Evolutionary conservation across 768 basidiomycete species (phyloP).

Genomic region (Polyporus arcularius): DNA sequence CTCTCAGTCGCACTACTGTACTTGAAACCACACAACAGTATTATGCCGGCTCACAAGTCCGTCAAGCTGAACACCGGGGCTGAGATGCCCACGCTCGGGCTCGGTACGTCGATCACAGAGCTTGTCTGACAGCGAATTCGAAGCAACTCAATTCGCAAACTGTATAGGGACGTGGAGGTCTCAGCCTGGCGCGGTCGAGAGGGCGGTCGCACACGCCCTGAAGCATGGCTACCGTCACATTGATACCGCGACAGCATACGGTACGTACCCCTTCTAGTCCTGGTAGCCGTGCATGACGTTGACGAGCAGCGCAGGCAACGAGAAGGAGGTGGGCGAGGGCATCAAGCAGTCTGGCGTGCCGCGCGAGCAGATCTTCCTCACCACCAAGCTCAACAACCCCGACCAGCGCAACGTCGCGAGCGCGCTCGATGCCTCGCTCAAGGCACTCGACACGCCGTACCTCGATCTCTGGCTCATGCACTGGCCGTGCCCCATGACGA

Average conservation of each 20-base stretch:
- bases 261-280: slow-evolving; percentile 17
- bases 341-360: slow-evolving; percentile 75
- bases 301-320: slow-evolving; percentile 45
- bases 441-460: slow-evolving; percentile 70
- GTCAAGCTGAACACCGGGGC: slow-evolving; percentile 74
- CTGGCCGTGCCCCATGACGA: slow-evolving; percentile 74
- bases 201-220: slow-evolving; percentile 75
- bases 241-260: slow-evolving; percentile 70
- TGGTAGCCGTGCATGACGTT: background rate
- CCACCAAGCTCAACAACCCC: slow-evolving; percentile 68
- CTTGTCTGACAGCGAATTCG: background rate
- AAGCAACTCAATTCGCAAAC: background rate
- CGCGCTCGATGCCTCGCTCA: slow-evolving; percentile 70
- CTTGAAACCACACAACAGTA: background rate
- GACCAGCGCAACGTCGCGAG: slow-evolving; percentile 60
- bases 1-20: background rate
- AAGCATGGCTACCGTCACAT: slow-evolving; percentile 73
- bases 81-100: slow-evolving; percentile 73
- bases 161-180: slow-evolving; percentile 77
- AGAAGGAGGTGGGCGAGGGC: slow-evolving; percentile 80
- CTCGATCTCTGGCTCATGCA: slow-evolving; percentile 85
- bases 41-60: slow-evolving; percentile 49
- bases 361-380: slow-evolving; percentile 76
- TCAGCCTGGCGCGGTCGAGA: slow-evolving; percentile 64
- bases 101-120: slow-evolving; percentile 43